Percentiles rank a stretch among this genome's conserved stretches.
Evolutionary conservation across 768 basidiomycete species (phyloP).

Genomic region (Hygrophorus pudorinus): DNA sequence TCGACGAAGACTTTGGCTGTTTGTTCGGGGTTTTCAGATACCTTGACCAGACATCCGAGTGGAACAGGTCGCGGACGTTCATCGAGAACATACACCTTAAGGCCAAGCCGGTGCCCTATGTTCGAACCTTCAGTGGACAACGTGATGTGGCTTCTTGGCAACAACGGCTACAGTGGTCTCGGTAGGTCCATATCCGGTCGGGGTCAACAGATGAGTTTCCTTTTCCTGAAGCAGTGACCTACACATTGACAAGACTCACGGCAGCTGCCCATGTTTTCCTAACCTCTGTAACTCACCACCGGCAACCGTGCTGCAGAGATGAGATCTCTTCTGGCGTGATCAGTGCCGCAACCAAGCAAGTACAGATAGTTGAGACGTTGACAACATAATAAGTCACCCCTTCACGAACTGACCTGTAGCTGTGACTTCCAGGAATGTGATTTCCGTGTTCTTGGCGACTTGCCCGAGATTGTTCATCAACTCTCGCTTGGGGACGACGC

Average conservation of each 20-base stretch:
- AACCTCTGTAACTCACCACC: neutral
- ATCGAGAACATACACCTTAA: neutral
- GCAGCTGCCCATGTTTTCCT: neutral
- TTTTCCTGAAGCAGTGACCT: no score
- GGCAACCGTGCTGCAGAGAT: neutral
- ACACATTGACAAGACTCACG: slow-evolving; percentile 1
- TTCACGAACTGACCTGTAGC: neutral
- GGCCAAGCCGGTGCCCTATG: slow-evolving; percentile 1
- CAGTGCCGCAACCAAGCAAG: neutral
- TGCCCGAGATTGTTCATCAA: neutral
- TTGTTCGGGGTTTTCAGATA: slow-evolving; percentile 1
- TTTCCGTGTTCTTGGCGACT: neutral
- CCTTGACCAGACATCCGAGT: neutral
- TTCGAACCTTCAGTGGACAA: neutral
- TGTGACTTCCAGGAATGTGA: neutral
- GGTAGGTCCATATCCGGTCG: neutral
- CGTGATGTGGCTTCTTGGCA: neutral
- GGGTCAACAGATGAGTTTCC: neutral
- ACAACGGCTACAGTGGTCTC: neutral
- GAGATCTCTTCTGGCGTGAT: neutral
- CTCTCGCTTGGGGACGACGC: neutral
- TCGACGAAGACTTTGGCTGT: slow-evolving; percentile 1
- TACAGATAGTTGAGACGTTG: no score
- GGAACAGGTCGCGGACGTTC: neutral
- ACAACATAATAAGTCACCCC: neutral